A percentile compares a stretch with the other conserved stretches of the same genome.
These are phyloP conservation scores for Coniosporium tulheliwenetii DNA, from an alignment of 2,329 filamentous ascomycete species.

Conservation along the genomic window DNA sequence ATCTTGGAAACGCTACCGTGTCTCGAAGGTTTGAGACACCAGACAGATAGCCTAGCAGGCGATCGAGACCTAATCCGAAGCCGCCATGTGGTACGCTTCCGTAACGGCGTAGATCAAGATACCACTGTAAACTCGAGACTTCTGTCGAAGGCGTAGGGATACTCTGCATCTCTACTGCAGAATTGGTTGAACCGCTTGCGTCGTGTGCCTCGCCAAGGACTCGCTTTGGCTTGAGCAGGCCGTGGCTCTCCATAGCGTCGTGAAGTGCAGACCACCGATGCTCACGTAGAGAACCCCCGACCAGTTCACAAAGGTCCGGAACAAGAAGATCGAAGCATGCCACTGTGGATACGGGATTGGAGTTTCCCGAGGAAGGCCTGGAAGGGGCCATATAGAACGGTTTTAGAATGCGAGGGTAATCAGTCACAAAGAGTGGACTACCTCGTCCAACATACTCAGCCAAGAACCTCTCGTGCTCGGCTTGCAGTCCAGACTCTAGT, in stretches of 20 bases:
- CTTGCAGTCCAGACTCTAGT: conserved; percentile 64
- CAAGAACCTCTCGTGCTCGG: conserved; percentile 85
- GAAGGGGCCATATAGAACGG: conserved; percentile 76
- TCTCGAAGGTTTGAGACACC: conserved; percentile 74
- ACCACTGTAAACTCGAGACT: conserved; percentile 52
- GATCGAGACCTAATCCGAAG: conserved; percentile 81
- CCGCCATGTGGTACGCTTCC: conserved; percentile 86
- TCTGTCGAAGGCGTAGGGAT: neutral
- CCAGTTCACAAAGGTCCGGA: conserved; percentile 72
- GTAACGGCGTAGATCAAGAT: conserved; percentile 74
- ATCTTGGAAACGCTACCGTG: conserved; percentile 73
- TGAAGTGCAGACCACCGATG: conserved; percentile 54
- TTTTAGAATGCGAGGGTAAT: conserved; percentile 81
- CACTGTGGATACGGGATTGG: conserved; percentile 37
- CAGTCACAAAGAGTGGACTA: conserved; percentile 72
- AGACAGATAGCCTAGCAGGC: conserved; percentile 67
- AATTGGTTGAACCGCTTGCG: neutral
- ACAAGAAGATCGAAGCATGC: conserved; percentile 86
- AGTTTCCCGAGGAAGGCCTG: conserved; percentile 2
- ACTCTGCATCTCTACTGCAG: neutral
- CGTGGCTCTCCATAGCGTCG: conserved; percentile 54
- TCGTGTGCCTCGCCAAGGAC: conserved; percentile 4
- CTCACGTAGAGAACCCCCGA: conserved; percentile 80
- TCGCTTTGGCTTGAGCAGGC: conserved; percentile 30
- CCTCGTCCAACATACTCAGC: conserved; percentile 49